These are phyloP conservation scores for Vitis cinerea DNA, from an alignment of 164 flowering plant genomes.

Conservation along the genomic window DNA sequence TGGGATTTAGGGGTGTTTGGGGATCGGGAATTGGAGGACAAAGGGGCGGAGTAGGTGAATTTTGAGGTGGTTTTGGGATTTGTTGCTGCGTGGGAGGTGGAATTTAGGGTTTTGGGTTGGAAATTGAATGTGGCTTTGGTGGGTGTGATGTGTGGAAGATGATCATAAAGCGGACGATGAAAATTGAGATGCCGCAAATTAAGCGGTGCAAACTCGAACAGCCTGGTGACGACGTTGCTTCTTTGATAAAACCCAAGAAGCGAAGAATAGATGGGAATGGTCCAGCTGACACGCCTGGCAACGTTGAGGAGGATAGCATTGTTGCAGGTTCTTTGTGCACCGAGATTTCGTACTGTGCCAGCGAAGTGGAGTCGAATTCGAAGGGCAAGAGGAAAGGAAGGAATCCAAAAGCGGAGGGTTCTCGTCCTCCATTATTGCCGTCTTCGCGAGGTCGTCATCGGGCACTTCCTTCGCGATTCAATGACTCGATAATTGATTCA, in stretches of 20 bases:
- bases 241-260: slow-evolving; percentile 28
- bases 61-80: not conserved
- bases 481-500: slow-evolving; percentile 44
- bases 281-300: slow-evolving; percentile 1
- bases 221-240: slow-evolving; percentile 15
- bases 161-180: slow-evolving; percentile 42
- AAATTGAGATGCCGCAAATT: slow-evolving; percentile 46
- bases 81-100: not conserved
- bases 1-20: not conserved
- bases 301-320: slow-evolving; percentile 19
- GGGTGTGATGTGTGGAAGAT: slow-evolving; percentile 21
- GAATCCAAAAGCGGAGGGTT: slow-evolving; percentile 12
- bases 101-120: slow-evolving; percentile 12
- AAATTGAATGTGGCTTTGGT: not conserved
- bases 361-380: slow-evolving; percentile 28
- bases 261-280: slow-evolving; percentile 19
- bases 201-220: slow-evolving; percentile 39
- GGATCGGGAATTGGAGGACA: not conserved
- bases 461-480: slow-evolving; percentile 56
- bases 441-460: slow-evolving; percentile 55
- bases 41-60: not conserved
- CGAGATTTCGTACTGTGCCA: slow-evolving; percentile 29
- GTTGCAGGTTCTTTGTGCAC: slow-evolving; percentile 30
- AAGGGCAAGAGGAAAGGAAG: slow-evolving; percentile 6
- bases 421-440: slow-evolving; percentile 37